A percentile compares a stretch with the other conserved stretches of the same genome.
Evolutionary conservation across 1,284 basidiomycete genomes (phyloP).

Genomic region (Abortiporus biennis): DNA sequence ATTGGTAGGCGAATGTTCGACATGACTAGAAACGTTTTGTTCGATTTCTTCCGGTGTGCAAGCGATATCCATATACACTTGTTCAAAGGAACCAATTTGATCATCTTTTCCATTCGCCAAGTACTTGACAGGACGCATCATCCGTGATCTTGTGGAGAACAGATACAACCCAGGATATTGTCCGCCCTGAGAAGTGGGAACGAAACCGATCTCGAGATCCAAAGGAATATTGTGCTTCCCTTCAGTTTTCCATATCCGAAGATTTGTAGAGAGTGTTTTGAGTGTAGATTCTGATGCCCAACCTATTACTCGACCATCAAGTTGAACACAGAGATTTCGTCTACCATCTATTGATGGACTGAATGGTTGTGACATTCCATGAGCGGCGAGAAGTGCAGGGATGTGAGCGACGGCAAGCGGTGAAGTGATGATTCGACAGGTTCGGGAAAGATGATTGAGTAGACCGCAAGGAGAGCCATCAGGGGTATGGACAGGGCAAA

Average conservation of each 20-base stretch:
- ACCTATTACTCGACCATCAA: slow-evolving; percentile 95
- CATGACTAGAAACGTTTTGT: slow-evolving; percentile 76
- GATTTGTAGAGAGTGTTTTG: slow-evolving; percentile 73
- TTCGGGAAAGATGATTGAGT: slow-evolving; percentile 93
- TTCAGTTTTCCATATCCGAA: slow-evolving; percentile 97
- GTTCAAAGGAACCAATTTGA: slow-evolving; percentile 95
- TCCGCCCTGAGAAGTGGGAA: slow-evolving; percentile 86
- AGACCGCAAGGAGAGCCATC: slow-evolving; percentile 98
- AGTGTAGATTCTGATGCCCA: slow-evolving; percentile 83
- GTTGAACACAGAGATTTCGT: slow-evolving; percentile 83
- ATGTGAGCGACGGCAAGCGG: slow-evolving; percentile 77
- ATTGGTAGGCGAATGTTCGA: slow-evolving; percentile 93
- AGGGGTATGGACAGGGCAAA: slow-evolving; percentile 98
- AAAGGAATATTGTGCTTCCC: slow-evolving; percentile 78
- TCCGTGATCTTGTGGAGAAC: slow-evolving; percentile 83
- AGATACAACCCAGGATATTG: slow-evolving; percentile 97
- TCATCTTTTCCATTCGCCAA: slow-evolving; percentile 84
- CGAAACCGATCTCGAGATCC: slow-evolving; percentile 93
- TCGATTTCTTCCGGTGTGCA: slow-evolving; percentile 90
- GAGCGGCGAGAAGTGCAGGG: slow-evolving; percentile 74
- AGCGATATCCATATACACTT: slow-evolving; percentile 99
- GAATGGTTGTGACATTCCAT: slow-evolving; percentile 95
- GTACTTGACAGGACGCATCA: slow-evolving; percentile 98
- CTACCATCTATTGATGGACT: slow-evolving; percentile 75
- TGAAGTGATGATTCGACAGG: slow-evolving; percentile 87